Base-by-base conservation (phyloP, 345 rosid species). In the Erysimum cheiranthoides region DNA sequence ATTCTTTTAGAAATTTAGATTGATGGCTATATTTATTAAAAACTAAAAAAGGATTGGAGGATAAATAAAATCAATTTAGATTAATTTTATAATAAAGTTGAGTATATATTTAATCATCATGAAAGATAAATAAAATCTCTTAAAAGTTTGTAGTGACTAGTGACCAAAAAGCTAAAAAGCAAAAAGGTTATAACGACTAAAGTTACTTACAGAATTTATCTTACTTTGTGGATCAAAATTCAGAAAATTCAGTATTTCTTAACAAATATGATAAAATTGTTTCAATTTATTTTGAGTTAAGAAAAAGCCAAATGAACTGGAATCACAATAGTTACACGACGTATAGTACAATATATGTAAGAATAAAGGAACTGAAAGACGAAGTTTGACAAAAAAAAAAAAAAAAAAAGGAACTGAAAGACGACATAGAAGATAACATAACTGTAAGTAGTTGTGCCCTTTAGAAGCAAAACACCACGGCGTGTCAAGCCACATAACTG, bases 391-490 rank as follows among this genome's bases (percentile, higher is more conserved):
- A n/a, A n/a, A n/a, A n/a, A n/a, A n/a, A n/a, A n/a, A n/a, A n/a
- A n/a, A n/a, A n/a, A n/a, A n/a, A n/a, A n/a, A n/a, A n/a, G n/a
- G n/a, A n/a, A n/a, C n/a, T n/a, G n/a, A n/a, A n/a, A n/a, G n/a
- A n/a, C n/a, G n/a, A n/a, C n/a, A n/a, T n/a, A n/a, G n/a, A n/a
- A n/a, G n/a, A n/a, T n/a, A n/a, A n/a, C n/a, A n/a, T n/a, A n/a
- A n/a, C n/a, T n/a, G n/a, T n/a, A 73, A 40, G 62, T 39, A 18
- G 71, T 32, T 12, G 40, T 32, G 34, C 9, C 28, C 10, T 52
- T 32, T 7, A 42, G 38, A 64, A 43, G 57, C 32, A 35, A 56
- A 74, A 64, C 65, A 46, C 38, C 71, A 18, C 9, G 25, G 17
- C 28, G 63, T 61, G 16, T 60, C 5, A 27, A 49, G 49, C 1